Conservation (phyloP, 2,329 filamentous ascomycete genomes). For the Paracoccidioides lutzii region DNA sequence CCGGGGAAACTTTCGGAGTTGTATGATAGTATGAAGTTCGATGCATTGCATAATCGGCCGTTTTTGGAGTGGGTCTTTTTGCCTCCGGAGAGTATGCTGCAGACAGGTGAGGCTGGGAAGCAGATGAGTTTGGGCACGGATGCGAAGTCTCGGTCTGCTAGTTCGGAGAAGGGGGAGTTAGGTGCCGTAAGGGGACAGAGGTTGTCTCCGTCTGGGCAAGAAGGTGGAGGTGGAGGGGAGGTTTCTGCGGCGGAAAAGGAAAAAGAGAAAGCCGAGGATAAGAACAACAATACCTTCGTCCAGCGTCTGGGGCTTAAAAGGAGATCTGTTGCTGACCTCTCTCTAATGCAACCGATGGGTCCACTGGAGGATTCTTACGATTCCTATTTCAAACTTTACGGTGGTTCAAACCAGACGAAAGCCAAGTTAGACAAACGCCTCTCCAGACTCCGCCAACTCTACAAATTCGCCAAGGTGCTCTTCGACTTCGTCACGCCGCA, state of each 20-base stretch:
- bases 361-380: conserved; percentile 44
- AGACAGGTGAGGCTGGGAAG: conserved; percentile 50
- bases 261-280: conserved; percentile 19
- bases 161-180: conserved; percentile 12
- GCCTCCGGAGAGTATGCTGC: conserved; percentile 57
- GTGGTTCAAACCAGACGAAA: conserved; percentile 59
- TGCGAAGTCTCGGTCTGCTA: background rate
- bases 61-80: conserved; percentile 98
- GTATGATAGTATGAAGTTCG: conserved; percentile 99
- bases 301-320: conserved; percentile 39
- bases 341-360: conserved; percentile 31
- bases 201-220: too few species aligned
- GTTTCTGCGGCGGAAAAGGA: background rate
- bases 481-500: conserved; percentile 98
- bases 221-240: too few species aligned
- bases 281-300: conserved; percentile 21
- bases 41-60: conserved; percentile 88
- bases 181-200: conserved; percentile 13
- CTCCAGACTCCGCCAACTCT: conserved; percentile 80
- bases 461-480: conserved; percentile 82
- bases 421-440: conserved; percentile 74
- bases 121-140: conserved; percentile 15
- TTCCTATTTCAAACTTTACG: conserved; percentile 82
- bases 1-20: conserved; percentile 97
- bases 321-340: conserved; percentile 36